A percentile compares a stretch with the other conserved stretches of the same genome.
Evolutionary conservation across 805 yeast species (phyloP).

Genomic region (Teunomyces pallodes): DNA sequence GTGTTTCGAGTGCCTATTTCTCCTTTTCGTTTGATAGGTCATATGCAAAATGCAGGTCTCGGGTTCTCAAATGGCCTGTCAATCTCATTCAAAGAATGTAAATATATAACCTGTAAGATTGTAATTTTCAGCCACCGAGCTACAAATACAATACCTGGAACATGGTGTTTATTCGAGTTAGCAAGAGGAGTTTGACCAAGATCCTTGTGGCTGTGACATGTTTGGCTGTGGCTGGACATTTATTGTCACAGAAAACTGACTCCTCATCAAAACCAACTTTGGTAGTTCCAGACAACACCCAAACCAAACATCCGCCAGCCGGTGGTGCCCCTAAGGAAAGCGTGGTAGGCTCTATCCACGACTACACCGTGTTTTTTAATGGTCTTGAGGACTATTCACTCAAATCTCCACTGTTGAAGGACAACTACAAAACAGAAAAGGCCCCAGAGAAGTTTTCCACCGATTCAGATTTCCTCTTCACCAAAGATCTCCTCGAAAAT

Average conservation of each 20-base stretch:
- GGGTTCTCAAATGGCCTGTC: no score
- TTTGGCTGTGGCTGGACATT: neutral
- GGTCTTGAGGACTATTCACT: conserved; percentile 35
- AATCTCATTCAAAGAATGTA: no score
- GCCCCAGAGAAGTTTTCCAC: conserved; percentile 45
- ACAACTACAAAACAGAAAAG: conserved; percentile 37
- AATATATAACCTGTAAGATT: no score
- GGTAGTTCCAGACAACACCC: neutral
- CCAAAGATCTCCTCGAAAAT: conserved; percentile 44
- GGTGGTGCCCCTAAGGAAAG: no score
- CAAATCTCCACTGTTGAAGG: conserved; percentile 37
- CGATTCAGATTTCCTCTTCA: conserved; percentile 41
- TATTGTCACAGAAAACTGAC: neutral
- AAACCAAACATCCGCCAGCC: neutral
- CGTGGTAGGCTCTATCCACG: conserved; percentile 11
- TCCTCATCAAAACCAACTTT: neutral
- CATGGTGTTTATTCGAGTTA: neutral
- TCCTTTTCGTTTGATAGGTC: no score
- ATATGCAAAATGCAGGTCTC: no score
- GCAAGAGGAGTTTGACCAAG: neutral
- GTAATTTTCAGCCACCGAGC: no score
- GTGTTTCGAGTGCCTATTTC: no score
- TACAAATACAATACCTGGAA: neutral
- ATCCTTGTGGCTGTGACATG: neutral
- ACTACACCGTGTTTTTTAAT: conserved; percentile 31